Evolutionary conservation across 2,329 filamentous ascomycete genomes (phyloP).

Genomic region (Colletotrichum gigasporum): DNA sequence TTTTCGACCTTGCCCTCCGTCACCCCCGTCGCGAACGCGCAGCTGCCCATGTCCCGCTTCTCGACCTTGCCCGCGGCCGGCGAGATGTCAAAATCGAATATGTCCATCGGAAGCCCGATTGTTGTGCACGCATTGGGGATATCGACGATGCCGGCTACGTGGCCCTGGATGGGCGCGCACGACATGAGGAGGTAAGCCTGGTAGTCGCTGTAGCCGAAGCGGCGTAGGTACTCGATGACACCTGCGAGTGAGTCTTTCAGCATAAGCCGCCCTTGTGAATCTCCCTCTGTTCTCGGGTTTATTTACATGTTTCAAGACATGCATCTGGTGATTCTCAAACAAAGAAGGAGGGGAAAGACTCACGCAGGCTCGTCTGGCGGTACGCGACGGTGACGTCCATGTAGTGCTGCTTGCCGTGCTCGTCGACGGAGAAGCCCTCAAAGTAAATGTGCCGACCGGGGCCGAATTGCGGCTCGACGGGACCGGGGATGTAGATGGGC

Average conservation of each 20-base stretch:
- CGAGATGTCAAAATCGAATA: conserved; percentile 92
- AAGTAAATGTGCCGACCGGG: conserved; percentile 85
- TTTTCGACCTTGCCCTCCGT: conserved; percentile 52
- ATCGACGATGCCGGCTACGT: conserved; percentile 89
- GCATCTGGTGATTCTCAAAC: too few relatives aligned
- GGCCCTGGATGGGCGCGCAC: conserved; percentile 87
- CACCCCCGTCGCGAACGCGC: conserved; percentile 68
- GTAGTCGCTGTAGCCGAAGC: conserved; percentile 77
- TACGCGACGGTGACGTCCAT: conserved; percentile 89
- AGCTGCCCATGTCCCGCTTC: conserved; percentile 51
- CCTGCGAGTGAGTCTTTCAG: too few relatives aligned
- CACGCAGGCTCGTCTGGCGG: conserved; percentile 77
- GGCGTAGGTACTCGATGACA: conserved; percentile 80
- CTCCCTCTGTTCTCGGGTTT: too few relatives aligned
- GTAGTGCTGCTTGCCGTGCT: conserved; percentile 89
- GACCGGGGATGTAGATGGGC: conserved; percentile 86
- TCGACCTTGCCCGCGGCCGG: conserved; percentile 64
- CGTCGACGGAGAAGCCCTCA: conserved; percentile 90
- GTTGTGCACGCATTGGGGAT: conserved; percentile 94
- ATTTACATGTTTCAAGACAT: too few relatives aligned
- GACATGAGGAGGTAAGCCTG: conserved; percentile 88
- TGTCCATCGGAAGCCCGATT: conserved; percentile 88
- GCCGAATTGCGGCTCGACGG: conserved; percentile 88
- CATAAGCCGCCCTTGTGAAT: too few relatives aligned
- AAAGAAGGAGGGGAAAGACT: conserved; percentile 33